These are phyloP conservation scores for Thraustochytrium striatum DNA, from an alignment of 352 stramenopile species.

Conservation along the genomic window DNA sequence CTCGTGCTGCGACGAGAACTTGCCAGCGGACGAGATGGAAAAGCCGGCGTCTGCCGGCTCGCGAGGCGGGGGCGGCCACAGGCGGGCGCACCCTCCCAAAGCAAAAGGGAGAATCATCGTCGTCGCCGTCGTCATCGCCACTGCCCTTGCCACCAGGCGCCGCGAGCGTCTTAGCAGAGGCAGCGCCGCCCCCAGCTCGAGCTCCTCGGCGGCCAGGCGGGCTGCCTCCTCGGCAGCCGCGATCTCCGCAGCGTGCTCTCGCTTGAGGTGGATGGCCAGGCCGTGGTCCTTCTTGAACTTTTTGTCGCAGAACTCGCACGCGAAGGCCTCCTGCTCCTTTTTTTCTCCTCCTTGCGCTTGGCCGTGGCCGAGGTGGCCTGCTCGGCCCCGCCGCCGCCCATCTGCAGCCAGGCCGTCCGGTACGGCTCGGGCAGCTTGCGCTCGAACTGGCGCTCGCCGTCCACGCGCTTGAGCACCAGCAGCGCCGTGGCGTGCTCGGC, in stretches of 20 bases:
- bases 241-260: conserved; percentile 49
- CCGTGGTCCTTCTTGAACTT: conserved; percentile 53
- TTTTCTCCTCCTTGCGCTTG: conserved; percentile 15
- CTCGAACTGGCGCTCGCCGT: conserved; percentile 84
- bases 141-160: no score
- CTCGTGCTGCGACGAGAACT: conserved; percentile 54
- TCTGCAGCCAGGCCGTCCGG: conserved; percentile 75
- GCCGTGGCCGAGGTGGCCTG: conserved; percentile 45
- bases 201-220: background rate
- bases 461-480: conserved; percentile 87
- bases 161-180: background rate
- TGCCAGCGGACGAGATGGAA: conserved; percentile 31
- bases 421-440: conserved; percentile 93
- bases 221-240: conserved; percentile 20
- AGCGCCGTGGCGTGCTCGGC: conserved; percentile 86
- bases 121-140: no score
- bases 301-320: conserved; percentile 52
- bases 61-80: no score
- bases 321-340: conserved; percentile 42
- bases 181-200: background rate
- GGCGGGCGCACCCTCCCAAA: no score
- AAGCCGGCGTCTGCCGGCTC: conserved; percentile 30
- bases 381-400: conserved; percentile 32
- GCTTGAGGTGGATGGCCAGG: conserved; percentile 51
- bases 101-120: background rate